Evolutionary conservation across 176 grass and related monocot species (phyloP), one percentile per base, ranked within the genome.

Genomic region (Tuctoria greenei): DNA sequence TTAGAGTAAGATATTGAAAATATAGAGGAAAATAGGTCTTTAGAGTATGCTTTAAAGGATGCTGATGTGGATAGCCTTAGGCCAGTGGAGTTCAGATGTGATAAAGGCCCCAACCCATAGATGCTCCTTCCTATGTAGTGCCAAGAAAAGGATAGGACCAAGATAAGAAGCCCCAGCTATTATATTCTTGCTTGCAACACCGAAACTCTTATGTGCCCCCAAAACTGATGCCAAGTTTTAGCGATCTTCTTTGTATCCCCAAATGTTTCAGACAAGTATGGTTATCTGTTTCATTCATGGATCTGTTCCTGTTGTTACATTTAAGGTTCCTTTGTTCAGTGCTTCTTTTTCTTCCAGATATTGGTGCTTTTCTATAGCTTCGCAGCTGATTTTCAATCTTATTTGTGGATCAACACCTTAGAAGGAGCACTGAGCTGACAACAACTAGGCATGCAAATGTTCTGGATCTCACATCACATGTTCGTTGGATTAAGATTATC

Each of bases 121-220:
- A 86, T 87, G 78, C 83, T 77, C 69, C 73, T 77, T 77, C 69
- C 73, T 77, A 87, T 68, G 81, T 80, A 79, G 81, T 84, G 81
- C 85, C 89, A 91, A 85, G 67, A 84, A 88, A 92, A 85, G 82
- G 85, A 88, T 82, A 92, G 70, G 64, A 61, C 68, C 79, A 79
- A 82, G 66, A 81, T 83, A 89, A 85, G 73, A 75, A 89, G 84
- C 78, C 57, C 84, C 81, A 79, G 81, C 79, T 87, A 77, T 87
- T 82, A 74, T 85, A 85, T 82, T 87, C 71, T 82, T 76, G 75
- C 73, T 76, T 77, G 37, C 64, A 64, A 16, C 4, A 34, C 28
- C 60, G 54, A 90, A 87, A 86, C 74, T 82, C 67, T 24, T 78
- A 79, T 44, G 67, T 37, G 8, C 26, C 52, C 52, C 83, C 65